Percentiles rank a stretch among this genome's conserved stretches.
phyloP scores from a whole-genome alignment of 768 basidiomycete genomes.

The Lyophyllum semitale region DNA sequence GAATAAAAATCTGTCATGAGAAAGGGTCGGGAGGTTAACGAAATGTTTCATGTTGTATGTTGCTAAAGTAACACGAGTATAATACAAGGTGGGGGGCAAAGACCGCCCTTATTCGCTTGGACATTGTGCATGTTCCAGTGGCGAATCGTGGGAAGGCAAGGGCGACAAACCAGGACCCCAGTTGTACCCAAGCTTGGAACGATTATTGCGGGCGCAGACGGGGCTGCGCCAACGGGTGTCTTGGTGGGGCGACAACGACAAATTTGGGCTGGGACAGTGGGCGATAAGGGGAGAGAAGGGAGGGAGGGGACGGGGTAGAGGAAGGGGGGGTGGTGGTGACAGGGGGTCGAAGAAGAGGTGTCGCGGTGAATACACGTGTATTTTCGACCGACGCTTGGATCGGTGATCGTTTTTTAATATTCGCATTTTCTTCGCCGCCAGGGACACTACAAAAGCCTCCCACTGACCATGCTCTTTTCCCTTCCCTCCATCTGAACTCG shows the following conservation, averaged over 20 bases:
- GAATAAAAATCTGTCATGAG: too few species aligned
- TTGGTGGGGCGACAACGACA: background rate
- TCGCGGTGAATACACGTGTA: slow-evolving; percentile 76
- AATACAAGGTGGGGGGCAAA: too few species aligned
- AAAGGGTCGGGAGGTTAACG: background rate
- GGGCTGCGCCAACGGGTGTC: background rate
- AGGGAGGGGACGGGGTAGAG: slow-evolving; percentile 3
- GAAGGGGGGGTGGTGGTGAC: slow-evolving; percentile 19
- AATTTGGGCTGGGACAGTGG: background rate
- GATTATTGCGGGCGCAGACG: background rate
- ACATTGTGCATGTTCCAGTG: too few species aligned
- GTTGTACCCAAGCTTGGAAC: background rate
- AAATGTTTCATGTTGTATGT: slow-evolving; percentile 10
- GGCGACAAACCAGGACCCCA: slow-evolving; percentile 5
- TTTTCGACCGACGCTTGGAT: slow-evolving; percentile 61
- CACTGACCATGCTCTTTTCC: slow-evolving; percentile 28
- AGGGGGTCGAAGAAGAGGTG: slow-evolving; percentile 39
- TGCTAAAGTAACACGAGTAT: slow-evolving; percentile 16
- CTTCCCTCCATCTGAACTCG: slow-evolving; percentile 27
- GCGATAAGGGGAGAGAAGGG: background rate
- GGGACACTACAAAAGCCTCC: slow-evolving; percentile 52
- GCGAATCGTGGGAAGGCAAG: slow-evolving; percentile 10
- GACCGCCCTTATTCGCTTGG: background rate
- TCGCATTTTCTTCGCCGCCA: slow-evolving; percentile 53
- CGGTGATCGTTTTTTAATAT: slow-evolving; percentile 48